Evolutionary conservation across 2,329 filamentous ascomycete species (phyloP).

Genomic region (Fusarium coffeatum): DNA sequence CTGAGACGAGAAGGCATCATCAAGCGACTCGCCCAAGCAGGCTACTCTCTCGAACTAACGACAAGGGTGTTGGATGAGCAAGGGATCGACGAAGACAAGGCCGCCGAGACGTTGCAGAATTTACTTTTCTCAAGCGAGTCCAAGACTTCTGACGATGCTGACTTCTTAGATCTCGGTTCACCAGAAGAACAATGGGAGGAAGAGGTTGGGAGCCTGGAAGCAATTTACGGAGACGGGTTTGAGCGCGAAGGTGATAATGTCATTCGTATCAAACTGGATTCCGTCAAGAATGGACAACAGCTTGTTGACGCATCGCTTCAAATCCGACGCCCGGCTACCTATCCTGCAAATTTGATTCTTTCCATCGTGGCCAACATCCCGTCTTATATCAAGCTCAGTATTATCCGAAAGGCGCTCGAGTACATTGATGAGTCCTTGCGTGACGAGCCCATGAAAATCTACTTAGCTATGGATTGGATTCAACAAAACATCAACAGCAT

Average conservation of each 20-base stretch:
- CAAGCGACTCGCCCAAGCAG: slow-evolving; percentile 82
- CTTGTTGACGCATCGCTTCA: slow-evolving; percentile 68
- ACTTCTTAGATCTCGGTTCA: slow-evolving; percentile 61
- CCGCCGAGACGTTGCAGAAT: slow-evolving; percentile 83
- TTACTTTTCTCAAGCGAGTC: slow-evolving; percentile 48
- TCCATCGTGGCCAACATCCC: slow-evolving; percentile 78
- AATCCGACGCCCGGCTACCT: slow-evolving; percentile 77
- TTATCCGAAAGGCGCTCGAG: slow-evolving; percentile 79
- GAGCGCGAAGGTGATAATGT: slow-evolving; percentile 68
- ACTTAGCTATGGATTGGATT: slow-evolving; percentile 90
- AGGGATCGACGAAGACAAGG: slow-evolving; percentile 76
- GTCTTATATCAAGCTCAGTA: slow-evolving; percentile 91
- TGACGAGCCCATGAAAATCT: slow-evolving; percentile 90
- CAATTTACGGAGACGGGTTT: slow-evolving; percentile 85
- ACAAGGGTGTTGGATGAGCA: slow-evolving; percentile 78
- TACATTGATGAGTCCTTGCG: slow-evolving; percentile 77
- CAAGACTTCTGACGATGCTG: slow-evolving; percentile 43
- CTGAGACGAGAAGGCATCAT: slow-evolving; percentile 84
- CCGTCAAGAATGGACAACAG: slow-evolving; percentile 63
- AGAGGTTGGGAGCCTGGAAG: slow-evolving; percentile 84
- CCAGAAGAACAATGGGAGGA: slow-evolving; percentile 81
- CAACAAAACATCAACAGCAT: slow-evolving; percentile 86
- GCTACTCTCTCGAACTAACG: slow-evolving; percentile 88
- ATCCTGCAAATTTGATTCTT: slow-evolving; percentile 78
- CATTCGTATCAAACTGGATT: slow-evolving; percentile 76